A percentile compares a stretch with the other conserved stretches of the same genome.
Conservation (phyloP, 2,329 filamentous ascomycete species). For the Chaetomium sp. region DNA sequence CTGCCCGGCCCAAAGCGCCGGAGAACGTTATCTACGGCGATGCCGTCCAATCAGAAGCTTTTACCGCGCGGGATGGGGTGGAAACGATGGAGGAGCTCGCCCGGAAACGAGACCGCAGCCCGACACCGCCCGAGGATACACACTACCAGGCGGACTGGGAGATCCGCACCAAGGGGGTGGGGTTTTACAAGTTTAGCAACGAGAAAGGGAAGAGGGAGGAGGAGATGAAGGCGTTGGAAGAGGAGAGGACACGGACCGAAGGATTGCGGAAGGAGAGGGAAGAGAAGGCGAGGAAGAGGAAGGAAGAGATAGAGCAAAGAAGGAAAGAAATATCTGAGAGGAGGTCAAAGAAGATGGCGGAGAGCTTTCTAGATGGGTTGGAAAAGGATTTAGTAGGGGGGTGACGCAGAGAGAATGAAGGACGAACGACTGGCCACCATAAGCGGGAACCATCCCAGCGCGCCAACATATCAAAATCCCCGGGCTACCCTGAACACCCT, state of each 20-base stretch:
- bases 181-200: slow-evolving; percentile 83
- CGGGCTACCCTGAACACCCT: no score
- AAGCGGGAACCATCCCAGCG: no score
- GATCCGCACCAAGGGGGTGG: slow-evolving; percentile 79
- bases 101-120: slow-evolving; percentile 66
- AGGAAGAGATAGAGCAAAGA: slow-evolving; percentile 57
- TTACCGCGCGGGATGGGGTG: slow-evolving; percentile 63
- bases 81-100: slow-evolving; percentile 74
- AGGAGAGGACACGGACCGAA: slow-evolving; percentile 64
- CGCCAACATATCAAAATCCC: no score
- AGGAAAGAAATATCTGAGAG: slow-evolving; percentile 55
- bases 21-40: slow-evolving; percentile 75
- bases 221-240: slow-evolving; percentile 71
- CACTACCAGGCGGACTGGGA: slow-evolving; percentile 86
- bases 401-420: background rate
- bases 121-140: slow-evolving; percentile 70
- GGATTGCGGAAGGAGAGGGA: slow-evolving; percentile 49
- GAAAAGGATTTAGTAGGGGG: slow-evolving; percentile 18
- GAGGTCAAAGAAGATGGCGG: slow-evolving; percentile 61
- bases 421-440: no score
- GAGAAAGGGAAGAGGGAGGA: slow-evolving; percentile 57
- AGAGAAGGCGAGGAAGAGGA: slow-evolving; percentile 52
- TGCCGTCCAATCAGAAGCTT: slow-evolving; percentile 75
- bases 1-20: slow-evolving; percentile 61
- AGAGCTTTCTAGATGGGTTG: slow-evolving; percentile 62